phyloP scores from a whole-genome alignment of 768 basidiomycete genomes.

The Suillus discolor region DNA sequence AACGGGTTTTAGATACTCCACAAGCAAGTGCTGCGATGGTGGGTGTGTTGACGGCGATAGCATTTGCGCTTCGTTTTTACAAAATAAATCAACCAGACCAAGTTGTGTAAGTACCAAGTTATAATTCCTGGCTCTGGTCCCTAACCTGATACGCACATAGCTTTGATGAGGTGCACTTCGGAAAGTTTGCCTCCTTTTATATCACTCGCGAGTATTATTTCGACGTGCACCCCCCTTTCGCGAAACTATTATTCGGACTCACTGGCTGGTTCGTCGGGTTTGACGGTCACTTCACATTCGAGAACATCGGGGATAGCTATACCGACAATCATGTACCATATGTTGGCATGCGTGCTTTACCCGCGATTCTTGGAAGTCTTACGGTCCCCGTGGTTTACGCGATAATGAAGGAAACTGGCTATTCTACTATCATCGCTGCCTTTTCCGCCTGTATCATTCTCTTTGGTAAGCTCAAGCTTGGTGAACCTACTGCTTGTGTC shows the following conservation, averaged over 20 bases:
- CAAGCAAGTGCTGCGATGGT: conserved; percentile 67
- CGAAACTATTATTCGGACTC: conserved; percentile 91
- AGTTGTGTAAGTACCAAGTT: conserved; percentile 71
- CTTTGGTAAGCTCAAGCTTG: conserved; percentile 65
- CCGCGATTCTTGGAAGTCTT: conserved; percentile 87
- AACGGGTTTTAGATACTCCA: conserved; percentile 62
- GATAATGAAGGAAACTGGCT: conserved; percentile 98
- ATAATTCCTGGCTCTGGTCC: conserved; percentile 5
- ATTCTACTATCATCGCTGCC: conserved; percentile 86
- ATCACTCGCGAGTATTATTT: conserved; percentile 95
- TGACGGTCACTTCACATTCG: conserved; percentile 92
- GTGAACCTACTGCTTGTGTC: not conserved
- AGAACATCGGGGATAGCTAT: conserved; percentile 95
- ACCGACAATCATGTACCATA: conserved; percentile 86
- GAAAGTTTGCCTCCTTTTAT: conserved; percentile 97
- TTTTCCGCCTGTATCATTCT: conserved; percentile 87
- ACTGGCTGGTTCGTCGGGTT: conserved; percentile 98
- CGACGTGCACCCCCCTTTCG: conserved; percentile 97
- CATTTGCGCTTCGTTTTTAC: conserved; percentile 87
- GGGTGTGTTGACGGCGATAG: conserved; percentile 65
- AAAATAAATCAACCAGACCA: conserved; percentile 94
- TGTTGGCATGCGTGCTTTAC: conserved; percentile 89
- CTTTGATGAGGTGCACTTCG: conserved; percentile 98
- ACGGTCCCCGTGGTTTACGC: conserved; percentile 91
- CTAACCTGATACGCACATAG: conserved; percentile 40